Base-by-base conservation (phyloP, 2,329 filamentous ascomycete species). In the Colletotrichum abscissum region DNA sequence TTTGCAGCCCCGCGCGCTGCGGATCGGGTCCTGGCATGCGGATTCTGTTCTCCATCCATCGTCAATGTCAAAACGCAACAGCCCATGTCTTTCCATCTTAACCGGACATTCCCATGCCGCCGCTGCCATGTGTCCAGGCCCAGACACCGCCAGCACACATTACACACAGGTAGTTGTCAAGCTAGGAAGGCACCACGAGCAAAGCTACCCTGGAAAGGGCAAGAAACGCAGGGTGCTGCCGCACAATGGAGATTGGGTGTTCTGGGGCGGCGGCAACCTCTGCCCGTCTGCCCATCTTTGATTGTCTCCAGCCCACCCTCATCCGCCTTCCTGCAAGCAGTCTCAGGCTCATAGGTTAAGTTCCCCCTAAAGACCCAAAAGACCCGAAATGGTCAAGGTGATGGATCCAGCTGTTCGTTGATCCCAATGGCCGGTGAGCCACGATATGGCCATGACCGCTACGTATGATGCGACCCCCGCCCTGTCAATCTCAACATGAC, bases 401-500 rank as follows among this genome's bases (percentile, higher is more conserved):
- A 46, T 35, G 35, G 12, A 54, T 59, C 22, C 67, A 49, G 56
- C 33, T 30, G 60, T 62, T 14, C 46, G 71, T 71, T 52, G 67
- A 73, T 71, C 71, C 58, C 55, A 54, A 66, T 63, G 56, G 60
- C 57, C 52, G 38, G 67, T 35, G 67, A 73, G 71, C 71, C 67
- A 73, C 38, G 55, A 73, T 71, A 70, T 65, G 71, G 56, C 62
- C 67, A 73, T 62, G 59, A 9, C 33, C 33, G 33, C 24, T 46
- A 16, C 38, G 24, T 57, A 71, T 71, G 71, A 73, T 73, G 71
- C 49, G 67, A 70, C 67, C 67, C 67, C 71, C 67, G 60, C 71
- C 67, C 35, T 65, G 56, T 57, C 71, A 73, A 73, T 71, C 62
- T 73, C 62, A 54, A 71, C 60, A 58, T 73, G 71, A 73, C 62